A percentile compares a stretch with the other conserved stretches of the same genome.
Evolutionary conservation across 768 basidiomycete genomes (phyloP).

Genomic region (Kwoniella pini): DNA sequence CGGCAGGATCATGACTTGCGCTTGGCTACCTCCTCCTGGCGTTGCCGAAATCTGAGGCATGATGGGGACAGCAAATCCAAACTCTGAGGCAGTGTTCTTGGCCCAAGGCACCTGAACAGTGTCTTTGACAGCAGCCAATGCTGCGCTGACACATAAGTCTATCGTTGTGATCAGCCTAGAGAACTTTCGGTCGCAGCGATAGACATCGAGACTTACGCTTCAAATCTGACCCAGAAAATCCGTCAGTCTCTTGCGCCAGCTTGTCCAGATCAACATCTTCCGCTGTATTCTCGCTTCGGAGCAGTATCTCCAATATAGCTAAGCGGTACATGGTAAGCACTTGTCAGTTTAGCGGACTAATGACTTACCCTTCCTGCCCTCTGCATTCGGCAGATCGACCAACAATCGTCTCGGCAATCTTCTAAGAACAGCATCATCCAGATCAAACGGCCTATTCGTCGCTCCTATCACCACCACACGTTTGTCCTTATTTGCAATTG

Average conservation of each 20-base stretch:
- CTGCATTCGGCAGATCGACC: conserved; percentile 83
- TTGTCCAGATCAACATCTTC: conserved; percentile 44
- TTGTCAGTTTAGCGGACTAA: background rate
- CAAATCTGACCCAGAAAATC: conserved; percentile 90
- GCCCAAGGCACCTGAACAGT: conserved; percentile 76
- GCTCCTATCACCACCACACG: conserved; percentile 89
- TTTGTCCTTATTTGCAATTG: conserved; percentile 71
- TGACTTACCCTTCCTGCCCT: conserved; percentile 72
- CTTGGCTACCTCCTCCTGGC: conserved; percentile 4
- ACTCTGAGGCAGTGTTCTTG: conserved; percentile 29
- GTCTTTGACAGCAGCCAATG: conserved; percentile 88
- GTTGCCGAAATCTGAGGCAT: conserved; percentile 10
- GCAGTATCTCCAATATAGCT: conserved; percentile 85
- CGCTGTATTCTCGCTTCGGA: conserved; percentile 72
- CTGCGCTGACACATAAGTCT: conserved; percentile 93
- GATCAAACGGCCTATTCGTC: conserved; percentile 66
- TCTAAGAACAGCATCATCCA: conserved; percentile 78
- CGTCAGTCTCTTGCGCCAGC: conserved; percentile 52
- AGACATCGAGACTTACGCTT: conserved; percentile 67
- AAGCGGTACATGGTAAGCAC: background rate
- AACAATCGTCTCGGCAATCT: conserved; percentile 81
- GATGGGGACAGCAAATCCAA: background rate
- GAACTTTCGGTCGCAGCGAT: background rate
- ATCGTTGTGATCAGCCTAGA: background rate
- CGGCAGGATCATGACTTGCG: conserved; percentile 15